Base-by-base conservation (phyloP, 208 protist species). In the Porcisia deanei region DNA sequence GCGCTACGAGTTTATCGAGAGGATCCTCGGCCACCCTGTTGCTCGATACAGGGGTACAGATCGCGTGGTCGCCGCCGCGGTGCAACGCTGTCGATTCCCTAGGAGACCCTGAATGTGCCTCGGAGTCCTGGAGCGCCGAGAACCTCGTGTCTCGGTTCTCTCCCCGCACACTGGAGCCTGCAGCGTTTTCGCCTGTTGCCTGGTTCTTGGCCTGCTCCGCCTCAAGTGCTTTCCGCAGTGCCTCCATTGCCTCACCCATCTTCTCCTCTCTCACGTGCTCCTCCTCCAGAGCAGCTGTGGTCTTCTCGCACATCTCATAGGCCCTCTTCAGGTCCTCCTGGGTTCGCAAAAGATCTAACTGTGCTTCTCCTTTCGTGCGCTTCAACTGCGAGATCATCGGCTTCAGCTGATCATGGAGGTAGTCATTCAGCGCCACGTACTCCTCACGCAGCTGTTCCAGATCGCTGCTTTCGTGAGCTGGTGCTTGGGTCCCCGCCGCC, bases 231-330 rank as follows among this genome's bases (percentile, higher is more conserved):
- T 69, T 61, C 6, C 49, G 73, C 16, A 91, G 72, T 18, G 81
- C 68, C 64, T 83, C 79, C 64, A 91, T 76, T 47, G 86, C 76
- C 52, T 85, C 83, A 7, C 73, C 68, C 74, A 86, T 84, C 68
- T 91, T 91, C 67, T 85, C 76, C 57, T 83, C 81, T 8, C 84
- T 81, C 64, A 82, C 71, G 16, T 53, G 73, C 8, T 75, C 76
- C 49, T 83, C 80, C 63, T 89, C 68, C n/a, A 84, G 59, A 0
- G 76, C 76, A 10, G 65, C 78, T 10, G 69, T 54, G 64, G 75
- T 74, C 12, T 79, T 77, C 3, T 88, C 71, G 20, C 81, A 71
- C 52, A 75, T 82, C 57, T 79, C 65, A 39, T 55, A 66, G 45
- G 60, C 63, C 37, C 73, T 65, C 58, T 77, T 68, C 16, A 88